Percentiles rank a stretch among this genome's conserved stretches.
Evolutionary conservation across 768 basidiomycete species (phyloP).

Genomic region (Suillus decipiens): DNA sequence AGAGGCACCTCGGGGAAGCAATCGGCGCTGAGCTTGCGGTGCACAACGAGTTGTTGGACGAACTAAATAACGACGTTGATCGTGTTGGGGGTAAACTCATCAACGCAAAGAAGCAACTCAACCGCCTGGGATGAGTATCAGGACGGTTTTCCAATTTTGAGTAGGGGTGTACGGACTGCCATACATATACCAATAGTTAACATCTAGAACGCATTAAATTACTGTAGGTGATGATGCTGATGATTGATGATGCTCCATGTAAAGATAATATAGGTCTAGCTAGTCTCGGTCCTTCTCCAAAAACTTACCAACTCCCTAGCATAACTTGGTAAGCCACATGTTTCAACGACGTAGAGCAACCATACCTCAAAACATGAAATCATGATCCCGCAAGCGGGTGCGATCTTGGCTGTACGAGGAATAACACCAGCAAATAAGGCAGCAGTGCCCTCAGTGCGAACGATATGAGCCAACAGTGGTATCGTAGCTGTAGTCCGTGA

Average conservation of each 20-base stretch:
- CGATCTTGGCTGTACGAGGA: constrained; percentile 92
- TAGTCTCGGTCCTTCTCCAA: constrained; percentile 36
- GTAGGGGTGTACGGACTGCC: constrained; percentile 9
- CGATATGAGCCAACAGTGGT: constrained; percentile 65
- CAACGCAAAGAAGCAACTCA: constrained; percentile 80
- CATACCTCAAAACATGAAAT: constrained; percentile 91
- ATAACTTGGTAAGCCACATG: constrained; percentile 12
- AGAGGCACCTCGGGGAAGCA: constrained; percentile 83
- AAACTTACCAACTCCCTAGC: constrained; percentile 60
- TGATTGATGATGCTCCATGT: constrained; percentile 9
- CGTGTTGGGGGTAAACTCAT: constrained; percentile 75
- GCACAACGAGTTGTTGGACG: constrained; percentile 88
- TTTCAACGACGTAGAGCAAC: constrained; percentile 13
- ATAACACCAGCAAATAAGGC: constrained; percentile 83
- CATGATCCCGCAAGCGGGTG: constrained; percentile 98
- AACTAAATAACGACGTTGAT: constrained; percentile 76
- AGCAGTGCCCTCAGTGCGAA: constrained; percentile 74
- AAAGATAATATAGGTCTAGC: constrained; percentile 29
- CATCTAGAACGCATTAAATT: constrained; percentile 17
- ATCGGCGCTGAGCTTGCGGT: constrained; percentile 79
- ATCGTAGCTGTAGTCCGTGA: constrained; percentile 50
- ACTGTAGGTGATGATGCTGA: constrained; percentile 16
- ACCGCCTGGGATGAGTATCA: constrained; percentile 59
- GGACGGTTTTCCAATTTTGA: constrained; percentile 7
- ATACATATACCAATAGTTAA: constrained; percentile 26